These are phyloP conservation scores for Colletotrichum spaethianum DNA, from an alignment of 2,329 filamentous ascomycete species.

Conservation along the genomic window DNA sequence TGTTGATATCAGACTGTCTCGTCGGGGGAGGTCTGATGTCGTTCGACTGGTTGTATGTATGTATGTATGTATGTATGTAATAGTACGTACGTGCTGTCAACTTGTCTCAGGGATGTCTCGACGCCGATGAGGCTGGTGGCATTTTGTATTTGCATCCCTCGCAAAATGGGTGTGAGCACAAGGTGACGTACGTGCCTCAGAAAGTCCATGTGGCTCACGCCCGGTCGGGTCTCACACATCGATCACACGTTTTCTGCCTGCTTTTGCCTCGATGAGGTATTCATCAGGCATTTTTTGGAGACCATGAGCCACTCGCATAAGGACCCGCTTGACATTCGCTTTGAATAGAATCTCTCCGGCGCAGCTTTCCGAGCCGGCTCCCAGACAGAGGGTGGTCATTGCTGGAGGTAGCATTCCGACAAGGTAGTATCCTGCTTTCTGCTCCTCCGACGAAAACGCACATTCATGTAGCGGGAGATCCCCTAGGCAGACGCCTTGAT, in stretches of 20 bases:
- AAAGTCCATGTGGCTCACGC: conserved; percentile 27
- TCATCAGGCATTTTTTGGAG: conserved; percentile 10
- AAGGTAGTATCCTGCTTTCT: conserved; percentile 22
- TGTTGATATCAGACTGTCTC: conserved; percentile 4
- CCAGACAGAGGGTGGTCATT: neutral
- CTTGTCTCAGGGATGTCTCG: conserved; percentile 2
- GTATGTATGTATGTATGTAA: conserved; percentile 3
- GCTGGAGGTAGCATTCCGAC: neutral
- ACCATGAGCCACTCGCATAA: conserved; percentile 2
- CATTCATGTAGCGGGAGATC: conserved; percentile 30
- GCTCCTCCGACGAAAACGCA: conserved; percentile 4
- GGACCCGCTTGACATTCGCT: conserved; percentile 29
- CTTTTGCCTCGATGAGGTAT: conserved; percentile 16
- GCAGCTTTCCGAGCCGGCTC: neutral
- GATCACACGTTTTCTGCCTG: conserved; percentile 31
- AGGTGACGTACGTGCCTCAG: conserved; percentile 37
- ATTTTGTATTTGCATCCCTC: conserved; percentile 33
- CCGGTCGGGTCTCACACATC: conserved; percentile 29
- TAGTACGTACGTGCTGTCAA: neutral
- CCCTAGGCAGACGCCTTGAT: conserved; percentile 13
- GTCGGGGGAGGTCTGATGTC: conserved; percentile 2
- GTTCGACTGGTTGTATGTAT: neutral
- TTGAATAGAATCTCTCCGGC: conserved; percentile 32
- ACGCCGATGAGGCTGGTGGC: conserved; percentile 43
- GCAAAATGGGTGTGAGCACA: conserved; percentile 14